Evolutionary conservation across 2,329 filamentous ascomycete species (phyloP).

Genomic region (Clonostachys rhizophaga): DNA sequence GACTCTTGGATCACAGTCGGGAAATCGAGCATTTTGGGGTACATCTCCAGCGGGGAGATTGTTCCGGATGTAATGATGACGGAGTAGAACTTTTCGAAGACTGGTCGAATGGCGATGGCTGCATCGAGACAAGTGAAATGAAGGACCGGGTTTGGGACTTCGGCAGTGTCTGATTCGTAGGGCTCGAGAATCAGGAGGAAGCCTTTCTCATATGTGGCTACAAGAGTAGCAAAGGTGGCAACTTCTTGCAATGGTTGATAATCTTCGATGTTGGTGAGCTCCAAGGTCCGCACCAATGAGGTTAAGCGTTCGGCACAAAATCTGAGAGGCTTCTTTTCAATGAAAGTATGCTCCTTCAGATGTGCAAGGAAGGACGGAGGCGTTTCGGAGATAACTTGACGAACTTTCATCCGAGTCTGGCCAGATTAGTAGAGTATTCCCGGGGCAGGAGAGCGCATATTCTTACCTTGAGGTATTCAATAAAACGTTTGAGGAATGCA

Average conservation of each 20-base stretch:
- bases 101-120: slow-evolving; percentile 95
- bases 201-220: slow-evolving; percentile 94
- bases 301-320: slow-evolving; percentile 95
- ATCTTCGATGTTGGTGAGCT: slow-evolving; percentile 96
- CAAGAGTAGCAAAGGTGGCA: slow-evolving; percentile 92
- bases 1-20: slow-evolving; percentile 91
- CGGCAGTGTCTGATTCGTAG: slow-evolving; percentile 91
- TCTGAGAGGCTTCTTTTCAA: slow-evolving; percentile 88
- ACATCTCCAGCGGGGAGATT: slow-evolving; percentile 96
- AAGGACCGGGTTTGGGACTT: slow-evolving; percentile 92
- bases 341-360: slow-evolving; percentile 93
- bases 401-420: slow-evolving; percentile 93
- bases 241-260: slow-evolving; percentile 97
- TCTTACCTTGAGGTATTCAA: slow-evolving; percentile 82
- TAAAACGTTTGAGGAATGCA: slow-evolving; percentile 90
- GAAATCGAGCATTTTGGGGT: slow-evolving; percentile 97
- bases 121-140: slow-evolving; percentile 97
- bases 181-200: slow-evolving; percentile 97
- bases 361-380: slow-evolving; percentile 90
- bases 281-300: slow-evolving; percentile 88
- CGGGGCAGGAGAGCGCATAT: neutral
- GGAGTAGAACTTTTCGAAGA: slow-evolving; percentile 95
- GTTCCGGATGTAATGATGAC: slow-evolving; percentile 98
- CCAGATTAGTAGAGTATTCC: neutral
- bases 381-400: slow-evolving; percentile 95